These are phyloP conservation scores for Asterophora lycoperdoides DNA, from an alignment of 768 basidiomycete genomes.

Conservation along the genomic window DNA sequence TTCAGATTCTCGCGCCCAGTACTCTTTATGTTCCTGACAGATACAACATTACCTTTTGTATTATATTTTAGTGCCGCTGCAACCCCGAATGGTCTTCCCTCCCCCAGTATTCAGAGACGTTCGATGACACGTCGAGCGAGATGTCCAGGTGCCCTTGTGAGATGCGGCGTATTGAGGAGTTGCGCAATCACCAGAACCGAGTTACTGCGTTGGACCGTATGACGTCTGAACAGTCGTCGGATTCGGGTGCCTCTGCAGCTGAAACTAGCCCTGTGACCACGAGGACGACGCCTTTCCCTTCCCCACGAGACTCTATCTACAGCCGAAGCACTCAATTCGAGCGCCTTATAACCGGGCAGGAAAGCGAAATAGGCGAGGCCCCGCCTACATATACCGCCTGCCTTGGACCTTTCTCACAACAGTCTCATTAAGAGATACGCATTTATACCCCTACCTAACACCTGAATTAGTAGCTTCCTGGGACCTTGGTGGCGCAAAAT, in stretches of 20 bases:
- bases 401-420: constrained; percentile 4
- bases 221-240: constrained; percentile 30
- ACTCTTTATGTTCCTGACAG: neutral
- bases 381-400: constrained; percentile 68
- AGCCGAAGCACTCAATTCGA: constrained; percentile 61
- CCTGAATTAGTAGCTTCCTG: neutral
- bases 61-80: constrained; percentile 61
- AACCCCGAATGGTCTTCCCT: constrained; percentile 76
- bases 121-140: constrained; percentile 31
- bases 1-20: constrained; percentile 8
- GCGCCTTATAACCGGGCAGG: constrained; percentile 76
- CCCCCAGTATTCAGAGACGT: constrained; percentile 63
- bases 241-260: constrained; percentile 31
- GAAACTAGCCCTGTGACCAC: constrained; percentile 33
- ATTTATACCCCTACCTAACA: neutral
- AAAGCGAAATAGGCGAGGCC: constrained; percentile 75
- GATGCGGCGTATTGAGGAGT: constrained; percentile 13
- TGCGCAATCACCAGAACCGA: neutral
- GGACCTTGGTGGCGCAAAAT: neutral
- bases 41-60: neutral
- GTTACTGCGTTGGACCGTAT: constrained; percentile 26
- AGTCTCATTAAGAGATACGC: neutral
- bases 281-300: constrained; percentile 26
- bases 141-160: constrained; percentile 47
- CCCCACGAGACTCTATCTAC: constrained; percentile 31